Percentiles rank a stretch among this genome's conserved stretches.
phyloP scores from a whole-genome alignment of 2,329 filamentous ascomycete genomes.

The Gremmenia infestans region DNA sequence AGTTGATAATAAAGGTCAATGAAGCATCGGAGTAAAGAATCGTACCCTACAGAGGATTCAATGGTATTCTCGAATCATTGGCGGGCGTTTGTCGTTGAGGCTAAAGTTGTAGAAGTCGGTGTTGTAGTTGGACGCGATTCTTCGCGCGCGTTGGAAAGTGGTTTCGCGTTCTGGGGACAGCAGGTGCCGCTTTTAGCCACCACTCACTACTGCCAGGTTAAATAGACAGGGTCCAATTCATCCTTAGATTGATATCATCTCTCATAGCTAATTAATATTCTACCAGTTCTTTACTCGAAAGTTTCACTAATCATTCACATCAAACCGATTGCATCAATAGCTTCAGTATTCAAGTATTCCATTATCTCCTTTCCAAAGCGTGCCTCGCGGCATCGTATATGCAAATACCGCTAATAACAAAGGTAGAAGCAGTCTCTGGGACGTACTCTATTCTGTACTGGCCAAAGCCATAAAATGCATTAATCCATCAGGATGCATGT shows the following conservation, averaged over 20 bases:
- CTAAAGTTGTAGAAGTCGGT: slow-evolving; percentile 1
- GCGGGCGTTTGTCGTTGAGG: slow-evolving; percentile 4
- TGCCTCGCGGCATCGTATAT: neutral
- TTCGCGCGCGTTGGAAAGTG: slow-evolving; percentile 8
- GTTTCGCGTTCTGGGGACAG: slow-evolving; percentile 10
- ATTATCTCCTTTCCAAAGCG: neutral
- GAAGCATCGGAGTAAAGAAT: neutral
- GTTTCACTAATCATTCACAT: no score
- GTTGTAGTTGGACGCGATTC: slow-evolving; percentile 8
- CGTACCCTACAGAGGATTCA: neutral
- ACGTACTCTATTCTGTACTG: neutral
- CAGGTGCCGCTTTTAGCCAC: neutral
- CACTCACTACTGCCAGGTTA: neutral
- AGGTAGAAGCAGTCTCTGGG: neutral
- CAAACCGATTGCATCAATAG: neutral
- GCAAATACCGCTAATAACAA: neutral
- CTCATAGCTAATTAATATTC: no score
- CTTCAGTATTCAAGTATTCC: neutral
- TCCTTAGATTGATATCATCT: no score
- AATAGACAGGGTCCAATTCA: no score
- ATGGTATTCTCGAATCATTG: neutral
- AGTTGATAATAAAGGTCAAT: neutral
- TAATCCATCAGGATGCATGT: neutral
- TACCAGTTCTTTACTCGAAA: no score
- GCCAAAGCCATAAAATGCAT: neutral